Evolutionary conservation across 2,329 filamentous ascomycete genomes (phyloP), one percentile per base, ranked within the genome.

Genomic region (Fusarium penzigii): DNA sequence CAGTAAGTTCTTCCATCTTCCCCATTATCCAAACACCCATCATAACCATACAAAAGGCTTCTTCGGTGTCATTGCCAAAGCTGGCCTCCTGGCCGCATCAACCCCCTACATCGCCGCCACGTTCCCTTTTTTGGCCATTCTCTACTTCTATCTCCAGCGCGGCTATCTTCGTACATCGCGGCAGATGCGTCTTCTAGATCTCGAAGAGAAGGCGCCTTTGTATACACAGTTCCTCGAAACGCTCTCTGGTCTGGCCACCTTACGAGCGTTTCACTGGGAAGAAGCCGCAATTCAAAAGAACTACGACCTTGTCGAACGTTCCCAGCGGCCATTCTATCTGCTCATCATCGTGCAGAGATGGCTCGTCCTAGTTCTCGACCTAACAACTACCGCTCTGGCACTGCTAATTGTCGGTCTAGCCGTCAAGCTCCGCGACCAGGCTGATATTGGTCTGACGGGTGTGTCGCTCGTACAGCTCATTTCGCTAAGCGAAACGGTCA

Each of bases 251-350:
- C 57, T 82, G 0, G 56, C 72, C 1, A 82, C 78, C 0, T 76
- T 84, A 36, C 75, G 82, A 10, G 79, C 82, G 1, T 85, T 83
- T 53, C 75, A 71, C 1, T 81, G 79, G 79, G 63, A 70, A 29
- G 52, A 59, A 11, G 62, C 67, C 3, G 69, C 72, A 48, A 68
- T 75, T 14, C 59, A 74, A 29, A 73, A 73, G 53, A 82, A 81
- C 49, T 65, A 77, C 14, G 55, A 59, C 5, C 70, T 81, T 0
- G 68, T 86, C 2, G 79, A 85, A 52, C 67, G 67, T 6, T 82
- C 82, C 0, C 83, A 86, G 57, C 68, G 72, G 17, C 82, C 83
- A 0, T 81, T 78, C 45, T 86, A 86, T 58, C 71, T 84, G 0
- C 71, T 85, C 6, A 79, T 75, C 50, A 76, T 77, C 39, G 75